These are phyloP conservation scores for Raffaelea arxii DNA, from an alignment of 2,329 filamentous ascomycete genomes.

Conservation along the genomic window DNA sequence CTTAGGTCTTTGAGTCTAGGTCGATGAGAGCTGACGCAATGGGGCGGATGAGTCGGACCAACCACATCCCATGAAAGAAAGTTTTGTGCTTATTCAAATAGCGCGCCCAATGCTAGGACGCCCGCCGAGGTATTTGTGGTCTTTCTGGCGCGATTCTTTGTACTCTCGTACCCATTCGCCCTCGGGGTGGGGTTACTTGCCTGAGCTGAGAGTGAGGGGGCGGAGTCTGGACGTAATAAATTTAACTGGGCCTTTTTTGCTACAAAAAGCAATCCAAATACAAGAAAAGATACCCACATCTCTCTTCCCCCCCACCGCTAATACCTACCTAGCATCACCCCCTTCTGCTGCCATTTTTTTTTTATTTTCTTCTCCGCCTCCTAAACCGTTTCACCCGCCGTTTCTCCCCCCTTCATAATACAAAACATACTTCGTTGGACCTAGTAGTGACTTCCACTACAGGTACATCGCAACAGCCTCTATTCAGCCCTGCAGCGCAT, in stretches of 20 bases:
- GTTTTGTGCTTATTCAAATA: not conserved
- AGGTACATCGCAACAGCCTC: constrained; percentile 8
- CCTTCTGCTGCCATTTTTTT: not conserved
- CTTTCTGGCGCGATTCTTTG: not conserved
- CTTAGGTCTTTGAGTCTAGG: too few relatives aligned
- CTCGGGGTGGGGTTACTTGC: not conserved
- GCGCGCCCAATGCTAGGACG: not conserved
- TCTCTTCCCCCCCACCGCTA: not conserved
- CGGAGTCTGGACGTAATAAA: not conserved
- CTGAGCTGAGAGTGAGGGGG: not conserved
- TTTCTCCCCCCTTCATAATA: constrained; percentile 1
- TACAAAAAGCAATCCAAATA: not conserved
- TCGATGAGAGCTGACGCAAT: not conserved
- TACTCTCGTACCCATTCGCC: not conserved
- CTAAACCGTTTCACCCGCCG: constrained; percentile 3
- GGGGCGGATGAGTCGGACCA: not conserved
- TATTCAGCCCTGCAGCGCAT: constrained; percentile 6
- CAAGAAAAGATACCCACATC: not conserved
- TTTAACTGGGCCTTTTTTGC: too few relatives aligned
- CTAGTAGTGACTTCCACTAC: constrained; percentile 10
- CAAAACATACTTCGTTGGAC: constrained; percentile 2
- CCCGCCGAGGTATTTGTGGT: not conserved
- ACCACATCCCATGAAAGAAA: too few relatives aligned
- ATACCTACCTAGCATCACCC: not conserved
- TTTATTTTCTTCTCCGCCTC: constrained; percentile 3